These are phyloP conservation scores for Suhomyces maxii DNA, from an alignment of 1,139 yeast genomes.

Conservation along the genomic window DNA sequence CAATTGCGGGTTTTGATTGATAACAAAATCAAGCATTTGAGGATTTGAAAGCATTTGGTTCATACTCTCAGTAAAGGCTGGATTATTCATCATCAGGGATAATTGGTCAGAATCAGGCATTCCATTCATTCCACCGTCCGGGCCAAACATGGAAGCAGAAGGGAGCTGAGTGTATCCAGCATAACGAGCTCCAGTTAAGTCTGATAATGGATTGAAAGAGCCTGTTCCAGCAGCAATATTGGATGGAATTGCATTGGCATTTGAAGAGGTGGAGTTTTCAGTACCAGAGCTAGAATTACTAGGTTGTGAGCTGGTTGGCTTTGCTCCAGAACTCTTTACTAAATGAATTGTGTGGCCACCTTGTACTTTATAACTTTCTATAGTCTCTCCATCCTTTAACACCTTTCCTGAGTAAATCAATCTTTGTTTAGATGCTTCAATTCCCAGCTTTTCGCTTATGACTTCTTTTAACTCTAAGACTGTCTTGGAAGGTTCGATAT, in stretches of 20 bases:
- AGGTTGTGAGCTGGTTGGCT: constrained; percentile 21
- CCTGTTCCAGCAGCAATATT: constrained; percentile 88
- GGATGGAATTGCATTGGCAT: constrained; percentile 52
- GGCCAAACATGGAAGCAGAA: constrained; percentile 85
- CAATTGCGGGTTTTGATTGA: constrained; percentile 80
- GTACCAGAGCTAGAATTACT: constrained; percentile 18
- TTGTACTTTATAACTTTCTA: constrained; percentile 76
- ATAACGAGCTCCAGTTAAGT: constrained; percentile 90
- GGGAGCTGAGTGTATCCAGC: constrained; percentile 93
- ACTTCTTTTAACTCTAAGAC: constrained; percentile 68
- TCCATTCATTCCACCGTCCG: constrained; percentile 75
- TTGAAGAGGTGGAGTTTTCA: constrained; percentile 17
- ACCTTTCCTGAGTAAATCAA: constrained; percentile 93
- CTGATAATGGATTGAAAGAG: constrained; percentile 86
- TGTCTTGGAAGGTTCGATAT: constrained; percentile 53
- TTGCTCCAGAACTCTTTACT: constrained; percentile 63
- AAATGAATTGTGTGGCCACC: constrained; percentile 86
- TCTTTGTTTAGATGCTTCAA: constrained; percentile 77
- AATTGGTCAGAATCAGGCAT: constrained; percentile 77
- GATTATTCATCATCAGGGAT: constrained; percentile 73
- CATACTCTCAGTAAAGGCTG: constrained; percentile 79
- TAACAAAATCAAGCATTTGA: constrained; percentile 79
- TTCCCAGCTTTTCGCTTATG: constrained; percentile 58
- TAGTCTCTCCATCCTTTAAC: constrained; percentile 76
- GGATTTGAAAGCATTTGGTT: constrained; percentile 75